Evolutionary conservation across 1,139 yeast species (phyloP).

Genomic region (Sugiyamaella pinicola): DNA sequence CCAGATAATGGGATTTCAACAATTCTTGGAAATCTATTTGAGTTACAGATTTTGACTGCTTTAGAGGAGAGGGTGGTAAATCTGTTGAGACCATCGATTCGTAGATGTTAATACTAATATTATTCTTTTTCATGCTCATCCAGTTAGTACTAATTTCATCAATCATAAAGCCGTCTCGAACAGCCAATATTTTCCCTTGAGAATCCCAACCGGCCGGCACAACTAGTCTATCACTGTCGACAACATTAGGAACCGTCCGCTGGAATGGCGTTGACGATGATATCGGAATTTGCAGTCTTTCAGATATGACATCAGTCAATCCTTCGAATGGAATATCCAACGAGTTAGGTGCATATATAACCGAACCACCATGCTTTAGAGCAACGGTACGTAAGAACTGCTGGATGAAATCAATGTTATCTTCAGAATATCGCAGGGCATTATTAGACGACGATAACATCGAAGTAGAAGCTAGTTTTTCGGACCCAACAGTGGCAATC

Average conservation of each 20-base stretch:
- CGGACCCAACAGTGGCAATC: constrained; percentile 36
- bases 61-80: not conserved
- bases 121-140: constrained; percentile 21
- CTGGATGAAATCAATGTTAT: constrained; percentile 50
- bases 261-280: constrained; percentile 10
- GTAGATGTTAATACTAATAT: constrained; percentile 1
- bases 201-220: constrained; percentile 51
- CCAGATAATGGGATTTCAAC: constrained; percentile 32
- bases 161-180: constrained; percentile 36
- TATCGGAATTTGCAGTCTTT: constrained; percentile 33
- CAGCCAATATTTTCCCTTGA: constrained; percentile 40
- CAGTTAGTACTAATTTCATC: constrained; percentile 26
- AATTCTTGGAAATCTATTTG: constrained; percentile 35
- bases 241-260: constrained; percentile 38
- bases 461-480: constrained; percentile 23
- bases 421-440: constrained; percentile 30
- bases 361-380: constrained; percentile 47
- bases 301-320: constrained; percentile 31
- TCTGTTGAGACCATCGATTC: constrained; percentile 5
- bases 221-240: constrained; percentile 44
- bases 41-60: constrained; percentile 3
- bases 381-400: constrained; percentile 56
- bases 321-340: constrained; percentile 22
- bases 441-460: constrained; percentile 8
- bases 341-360: constrained; percentile 32